Conservation (phyloP, 768 basidiomycete species). For the Lentinula raphanica region DNA sequence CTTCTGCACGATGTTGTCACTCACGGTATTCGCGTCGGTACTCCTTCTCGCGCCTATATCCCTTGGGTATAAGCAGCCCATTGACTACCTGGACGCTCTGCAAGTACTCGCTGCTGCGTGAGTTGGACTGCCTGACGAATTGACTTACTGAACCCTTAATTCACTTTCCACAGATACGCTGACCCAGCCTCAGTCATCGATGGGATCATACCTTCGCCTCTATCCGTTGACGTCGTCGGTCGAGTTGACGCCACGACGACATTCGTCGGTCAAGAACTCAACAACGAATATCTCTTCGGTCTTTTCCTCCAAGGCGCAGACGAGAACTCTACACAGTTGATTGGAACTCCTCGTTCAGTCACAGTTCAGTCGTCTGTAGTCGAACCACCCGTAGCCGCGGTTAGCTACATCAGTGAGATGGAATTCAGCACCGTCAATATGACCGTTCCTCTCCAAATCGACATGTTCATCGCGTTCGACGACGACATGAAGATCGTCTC, state of each 20-base stretch:
- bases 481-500: slow-evolving; percentile 5
- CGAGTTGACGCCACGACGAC: not conserved
- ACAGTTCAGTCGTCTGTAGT: slow-evolving; percentile 3
- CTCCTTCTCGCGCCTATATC: not conserved
- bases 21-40: not conserved
- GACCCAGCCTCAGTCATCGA: not conserved
- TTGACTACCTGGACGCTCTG: not conserved
- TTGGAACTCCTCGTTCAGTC: not conserved
- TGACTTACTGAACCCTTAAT: not conserved
- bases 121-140: not conserved
- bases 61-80: not conserved
- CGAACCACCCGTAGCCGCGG: slow-evolving; percentile 1
- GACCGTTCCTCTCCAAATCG: slow-evolving; percentile 6
- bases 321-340: slow-evolving; percentile 5
- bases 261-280: slow-evolving; percentile 2
- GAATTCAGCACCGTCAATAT: slow-evolving; percentile 4
- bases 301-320: not conserved
- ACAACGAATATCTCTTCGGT: slow-evolving; percentile 4
- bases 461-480: slow-evolving; percentile 6
- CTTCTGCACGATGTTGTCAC: not conserved
- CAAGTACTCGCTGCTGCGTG: not conserved
- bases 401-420: slow-evolving; percentile 1
- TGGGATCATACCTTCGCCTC: not conserved
- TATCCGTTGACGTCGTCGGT: not conserved
- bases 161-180: not conserved